Evolutionary conservation across 2,329 filamentous ascomycete genomes (phyloP).

Genomic region (Penicillium sp.): DNA sequence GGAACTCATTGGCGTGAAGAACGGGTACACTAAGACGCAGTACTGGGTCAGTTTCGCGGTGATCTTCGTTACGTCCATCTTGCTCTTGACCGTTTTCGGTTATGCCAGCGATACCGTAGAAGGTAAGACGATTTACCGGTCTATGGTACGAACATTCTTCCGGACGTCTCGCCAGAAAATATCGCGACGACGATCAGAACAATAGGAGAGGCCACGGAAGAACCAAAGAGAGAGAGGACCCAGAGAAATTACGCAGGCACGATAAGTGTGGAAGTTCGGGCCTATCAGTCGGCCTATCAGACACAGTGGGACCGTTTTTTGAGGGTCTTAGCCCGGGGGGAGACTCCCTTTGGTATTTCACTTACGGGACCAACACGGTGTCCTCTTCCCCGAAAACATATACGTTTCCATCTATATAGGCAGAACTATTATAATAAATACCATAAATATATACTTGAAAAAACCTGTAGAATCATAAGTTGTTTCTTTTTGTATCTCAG

Average conservation of each 20-base stretch:
- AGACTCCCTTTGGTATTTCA: not conserved
- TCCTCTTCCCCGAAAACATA: constrained; percentile 5
- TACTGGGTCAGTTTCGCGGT: constrained; percentile 70
- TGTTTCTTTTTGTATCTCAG: not conserved
- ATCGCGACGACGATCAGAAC: not conserved
- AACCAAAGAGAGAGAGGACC: not conserved
- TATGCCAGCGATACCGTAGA: constrained; percentile 59
- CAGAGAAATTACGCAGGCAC: not conserved
- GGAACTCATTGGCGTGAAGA: constrained; percentile 58
- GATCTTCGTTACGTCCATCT: constrained; percentile 60
- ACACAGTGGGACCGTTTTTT: not conserved
- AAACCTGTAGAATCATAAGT: not conserved
- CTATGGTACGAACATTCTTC: constrained; percentile 41
- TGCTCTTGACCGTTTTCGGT: constrained; percentile 59
- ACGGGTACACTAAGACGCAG: constrained; percentile 58
- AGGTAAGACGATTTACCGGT: constrained; percentile 53
- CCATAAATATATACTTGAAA: not conserved
- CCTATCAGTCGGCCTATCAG: constrained; percentile 7
- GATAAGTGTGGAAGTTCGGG: not conserved
- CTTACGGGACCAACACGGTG: constrained; percentile 16
- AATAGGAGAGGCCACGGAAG: not conserved
- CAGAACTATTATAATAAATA: constrained; percentile 5
- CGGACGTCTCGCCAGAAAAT: constrained; percentile 33
- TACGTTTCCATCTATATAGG: not conserved
- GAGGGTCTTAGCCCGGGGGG: not conserved